Evolutionary conservation across 257 asterid species (phyloP).

Genomic region (Petunia axillaris): DNA sequence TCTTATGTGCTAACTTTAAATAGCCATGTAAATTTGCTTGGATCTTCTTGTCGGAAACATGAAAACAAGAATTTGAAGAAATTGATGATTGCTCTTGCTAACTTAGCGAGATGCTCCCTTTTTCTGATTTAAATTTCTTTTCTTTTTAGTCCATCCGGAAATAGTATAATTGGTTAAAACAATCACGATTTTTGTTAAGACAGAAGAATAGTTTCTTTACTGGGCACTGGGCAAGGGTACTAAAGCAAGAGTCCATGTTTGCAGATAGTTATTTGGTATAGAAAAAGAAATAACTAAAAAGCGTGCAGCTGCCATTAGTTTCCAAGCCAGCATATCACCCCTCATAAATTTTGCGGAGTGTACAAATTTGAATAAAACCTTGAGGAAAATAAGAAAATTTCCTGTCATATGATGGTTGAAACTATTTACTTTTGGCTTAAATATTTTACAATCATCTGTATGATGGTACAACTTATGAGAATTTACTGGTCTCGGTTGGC

Average conservation of each 20-base stretch:
- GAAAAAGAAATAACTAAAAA: background rate
- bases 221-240: background rate
- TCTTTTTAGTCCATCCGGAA: background rate
- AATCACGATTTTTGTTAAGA: background rate
- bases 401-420: background rate
- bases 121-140: background rate
- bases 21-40: background rate
- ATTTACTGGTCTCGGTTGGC: background rate
- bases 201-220: slow-evolving; percentile 5
- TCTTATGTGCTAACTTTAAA: background rate
- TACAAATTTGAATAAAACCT: background rate
- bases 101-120: background rate
- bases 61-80: background rate
- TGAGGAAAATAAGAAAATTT: background rate
- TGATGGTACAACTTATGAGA: background rate
- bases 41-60: background rate
- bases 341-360: background rate
- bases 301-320: background rate
- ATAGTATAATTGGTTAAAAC: background rate
- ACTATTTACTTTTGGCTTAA: background rate
- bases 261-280: background rate
- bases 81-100: slow-evolving; percentile 10
- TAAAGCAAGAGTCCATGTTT: background rate
- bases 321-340: background rate
- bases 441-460: background rate